Conservation (phyloP, 495 filamentous ascomycete genomes). For the Aspergillus steynii region DNA sequence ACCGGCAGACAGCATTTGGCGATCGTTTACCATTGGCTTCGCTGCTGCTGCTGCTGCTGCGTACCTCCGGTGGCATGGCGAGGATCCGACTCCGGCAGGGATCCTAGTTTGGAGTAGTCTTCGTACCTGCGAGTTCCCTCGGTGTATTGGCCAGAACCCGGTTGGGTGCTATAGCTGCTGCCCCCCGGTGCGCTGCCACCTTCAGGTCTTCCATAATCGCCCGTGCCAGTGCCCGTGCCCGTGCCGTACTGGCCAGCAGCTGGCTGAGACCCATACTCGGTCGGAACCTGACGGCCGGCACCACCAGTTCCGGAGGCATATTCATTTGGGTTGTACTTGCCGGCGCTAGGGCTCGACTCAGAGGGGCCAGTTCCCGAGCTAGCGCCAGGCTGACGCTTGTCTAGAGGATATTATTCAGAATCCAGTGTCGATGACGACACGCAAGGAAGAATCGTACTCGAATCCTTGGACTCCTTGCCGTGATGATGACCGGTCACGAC, state of each 20-base stretch:
- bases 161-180: conserved; percentile 35
- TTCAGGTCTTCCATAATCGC: conserved; percentile 1
- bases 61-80: conserved; percentile 7
- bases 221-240: conserved; percentile 10
- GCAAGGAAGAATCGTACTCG: background rate
- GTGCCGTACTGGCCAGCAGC: conserved; percentile 14
- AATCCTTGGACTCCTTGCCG: conserved; percentile 19
- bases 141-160: conserved; percentile 3
- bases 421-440: background rate
- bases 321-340: conserved; percentile 3
- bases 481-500: conserved; percentile 48
- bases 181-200: conserved; percentile 27
- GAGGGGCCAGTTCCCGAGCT: conserved; percentile 34
- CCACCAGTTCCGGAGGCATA: background rate
- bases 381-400: conserved; percentile 33
- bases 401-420: conserved; percentile 13
- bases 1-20: background rate
- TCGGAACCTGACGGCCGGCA: background rate
- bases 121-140: conserved; percentile 8
- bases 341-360: conserved; percentile 1
- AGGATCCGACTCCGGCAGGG: conserved; percentile 10
- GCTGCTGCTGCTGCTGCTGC: conserved; percentile 12
- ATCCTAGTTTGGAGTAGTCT: conserved; percentile 11
- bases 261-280: conserved; percentile 10
- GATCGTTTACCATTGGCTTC: conserved; percentile 16